phyloP scores from a whole-genome alignment of 306 rosid genomes.

The Cucumis cinereus region DNA sequence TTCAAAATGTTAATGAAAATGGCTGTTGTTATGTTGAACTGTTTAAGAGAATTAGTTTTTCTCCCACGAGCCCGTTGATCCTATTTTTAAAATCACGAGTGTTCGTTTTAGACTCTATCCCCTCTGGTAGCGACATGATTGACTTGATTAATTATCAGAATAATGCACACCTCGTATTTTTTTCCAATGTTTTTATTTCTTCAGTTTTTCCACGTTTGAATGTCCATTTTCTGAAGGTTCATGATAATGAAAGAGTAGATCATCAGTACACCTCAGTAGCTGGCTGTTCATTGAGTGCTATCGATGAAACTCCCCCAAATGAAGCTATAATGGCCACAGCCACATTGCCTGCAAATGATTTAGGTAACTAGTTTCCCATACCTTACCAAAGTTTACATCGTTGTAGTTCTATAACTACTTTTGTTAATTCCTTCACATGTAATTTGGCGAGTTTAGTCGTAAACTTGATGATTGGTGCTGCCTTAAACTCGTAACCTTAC shows the following conservation, averaged over 20 bases:
- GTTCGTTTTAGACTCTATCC: neutral
- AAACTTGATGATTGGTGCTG: neutral
- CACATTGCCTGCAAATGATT: conserved; percentile 16
- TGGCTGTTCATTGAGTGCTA: conserved; percentile 15
- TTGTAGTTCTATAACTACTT: neutral
- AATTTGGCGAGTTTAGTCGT: neutral
- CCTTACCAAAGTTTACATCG: neutral
- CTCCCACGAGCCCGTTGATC: neutral
- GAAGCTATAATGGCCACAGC: conserved; percentile 12
- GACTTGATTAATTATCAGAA: neutral
- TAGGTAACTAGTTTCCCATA: conserved; percentile 13
- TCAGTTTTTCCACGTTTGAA: neutral
- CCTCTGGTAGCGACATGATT: neutral
- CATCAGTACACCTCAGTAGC: conserved; percentile 7
- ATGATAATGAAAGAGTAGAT: neutral
- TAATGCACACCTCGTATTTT: neutral
- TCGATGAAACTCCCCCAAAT: conserved; percentile 9
- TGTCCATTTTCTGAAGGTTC: neutral
- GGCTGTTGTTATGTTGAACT: neutral
- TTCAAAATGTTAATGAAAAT: neutral
- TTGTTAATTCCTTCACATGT: neutral
- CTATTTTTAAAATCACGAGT: neutral
- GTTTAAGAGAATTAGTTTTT: neutral
- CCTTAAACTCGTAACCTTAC: neutral
- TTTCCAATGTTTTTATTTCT: neutral